Conservation (phyloP, 768 basidiomycete species). For the Gelatoporia subvermispora region DNA sequence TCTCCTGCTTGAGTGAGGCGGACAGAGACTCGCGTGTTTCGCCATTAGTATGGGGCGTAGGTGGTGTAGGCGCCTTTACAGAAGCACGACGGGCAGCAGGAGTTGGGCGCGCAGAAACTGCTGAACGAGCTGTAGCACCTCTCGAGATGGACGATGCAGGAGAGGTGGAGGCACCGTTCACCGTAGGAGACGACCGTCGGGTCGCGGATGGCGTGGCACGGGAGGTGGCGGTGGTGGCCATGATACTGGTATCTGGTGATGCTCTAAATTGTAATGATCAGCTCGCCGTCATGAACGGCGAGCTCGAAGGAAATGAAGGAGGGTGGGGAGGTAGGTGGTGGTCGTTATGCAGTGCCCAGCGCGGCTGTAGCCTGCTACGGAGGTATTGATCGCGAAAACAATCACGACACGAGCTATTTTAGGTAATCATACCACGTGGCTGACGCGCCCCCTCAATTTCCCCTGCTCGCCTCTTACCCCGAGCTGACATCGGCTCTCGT, state of each 20-base stretch:
- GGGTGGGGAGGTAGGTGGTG: not conserved
- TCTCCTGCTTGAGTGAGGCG: conserved; percentile 67
- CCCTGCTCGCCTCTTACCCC: not conserved
- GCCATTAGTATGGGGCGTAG: conserved; percentile 34
- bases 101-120: conserved; percentile 50
- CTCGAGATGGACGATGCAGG: conserved; percentile 40
- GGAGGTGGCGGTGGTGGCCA: conserved; percentile 41
- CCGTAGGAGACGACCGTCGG: conserved; percentile 39
- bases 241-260: conserved; percentile 30
- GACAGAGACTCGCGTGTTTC: conserved; percentile 55
- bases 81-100: conserved; percentile 46
- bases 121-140: conserved; percentile 61
- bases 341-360: not conserved
- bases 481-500: no score
- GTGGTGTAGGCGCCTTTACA: conserved; percentile 36
- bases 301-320: not conserved
- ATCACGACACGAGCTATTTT: conserved; percentile 10
- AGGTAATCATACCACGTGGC: conserved; percentile 9
- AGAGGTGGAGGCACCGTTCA: conserved; percentile 39
- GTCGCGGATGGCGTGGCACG: conserved; percentile 40
- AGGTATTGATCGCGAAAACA: conserved; percentile 9
- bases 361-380: no score
- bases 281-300: not conserved
- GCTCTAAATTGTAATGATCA: conserved; percentile 1
- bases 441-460: not conserved